Evolutionary conservation across 495 filamentous ascomycete species (phyloP).

Genomic region (Oidiodendron maius): DNA sequence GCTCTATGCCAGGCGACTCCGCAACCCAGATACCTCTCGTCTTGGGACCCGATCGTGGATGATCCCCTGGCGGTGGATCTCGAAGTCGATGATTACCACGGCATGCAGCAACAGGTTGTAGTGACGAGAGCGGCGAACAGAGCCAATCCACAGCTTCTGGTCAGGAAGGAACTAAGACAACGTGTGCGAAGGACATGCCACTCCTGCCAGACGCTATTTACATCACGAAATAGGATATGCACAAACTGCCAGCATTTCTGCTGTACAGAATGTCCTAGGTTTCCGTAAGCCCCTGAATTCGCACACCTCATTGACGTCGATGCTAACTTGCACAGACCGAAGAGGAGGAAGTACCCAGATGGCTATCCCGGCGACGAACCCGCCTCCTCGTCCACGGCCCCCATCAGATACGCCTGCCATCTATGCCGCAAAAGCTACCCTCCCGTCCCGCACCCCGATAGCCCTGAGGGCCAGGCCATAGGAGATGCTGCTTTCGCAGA

Average conservation of each 20-base stretch:
- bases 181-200: conserved; percentile 74
- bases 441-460: conserved; percentile 16
- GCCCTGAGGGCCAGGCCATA: conserved; percentile 10
- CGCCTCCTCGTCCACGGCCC: conserved; percentile 28
- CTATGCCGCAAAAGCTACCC: conserved; percentile 51
- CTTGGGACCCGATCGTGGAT: too few relatives aligned
- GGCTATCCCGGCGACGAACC: conserved; percentile 69
- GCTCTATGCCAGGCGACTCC: too few relatives aligned
- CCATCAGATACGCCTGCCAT: conserved; percentile 58
- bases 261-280: conserved; percentile 76
- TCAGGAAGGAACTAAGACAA: conserved; percentile 60
- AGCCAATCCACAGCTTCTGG: conserved; percentile 61
- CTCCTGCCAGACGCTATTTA: conserved; percentile 61
- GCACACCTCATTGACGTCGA: background rate
- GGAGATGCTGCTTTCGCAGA: conserved; percentile 18
- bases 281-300: conserved; percentile 56
- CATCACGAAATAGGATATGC: conserved; percentile 54
- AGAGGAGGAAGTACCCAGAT: conserved; percentile 66
- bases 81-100: too few relatives aligned
- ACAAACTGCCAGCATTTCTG: conserved; percentile 65
- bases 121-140: conserved; percentile 61
- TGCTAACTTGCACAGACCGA: conserved; percentile 45
- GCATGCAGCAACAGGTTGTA: conserved; percentile 26
- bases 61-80: too few relatives aligned
- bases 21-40: conserved; percentile 50